Percentiles rank a stretch among this genome's conserved stretches.
These are phyloP conservation scores for Volvox reticuliferus DNA, from an alignment of 139 green algal species.

Conservation along the genomic window DNA sequence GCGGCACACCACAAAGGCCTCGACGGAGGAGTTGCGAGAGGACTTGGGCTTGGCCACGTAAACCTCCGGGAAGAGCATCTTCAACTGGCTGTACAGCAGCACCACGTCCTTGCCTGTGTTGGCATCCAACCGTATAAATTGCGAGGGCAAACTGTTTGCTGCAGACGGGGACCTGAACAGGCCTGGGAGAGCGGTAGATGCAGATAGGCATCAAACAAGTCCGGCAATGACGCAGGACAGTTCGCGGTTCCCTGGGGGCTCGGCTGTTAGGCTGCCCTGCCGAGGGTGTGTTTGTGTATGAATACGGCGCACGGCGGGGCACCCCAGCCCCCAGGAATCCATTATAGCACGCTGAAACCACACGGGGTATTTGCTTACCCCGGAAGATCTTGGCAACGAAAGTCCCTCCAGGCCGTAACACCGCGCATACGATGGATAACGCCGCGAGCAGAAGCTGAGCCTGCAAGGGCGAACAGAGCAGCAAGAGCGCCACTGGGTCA, in stretches of 20 bases:
- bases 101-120: conserved; percentile 85
- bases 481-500: background rate
- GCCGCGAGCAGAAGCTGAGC: conserved; percentile 95
- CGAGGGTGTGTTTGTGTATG: too few relatives aligned
- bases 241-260: too few relatives aligned
- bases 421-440: conserved; percentile 86
- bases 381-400: conserved; percentile 98
- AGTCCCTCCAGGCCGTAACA: conserved; percentile 87
- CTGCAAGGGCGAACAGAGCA: conserved; percentile 50
- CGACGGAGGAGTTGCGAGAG: conserved; percentile 93
- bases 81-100: conserved; percentile 95
- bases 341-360: too few relatives aligned
- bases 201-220: too few relatives aligned
- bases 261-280: too few relatives aligned
- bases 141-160: too few relatives aligned
- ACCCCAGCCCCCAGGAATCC: too few relatives aligned
- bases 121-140: too few relatives aligned
- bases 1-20: conserved; percentile 97
- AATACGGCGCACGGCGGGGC: too few relatives aligned
- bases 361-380: conserved; percentile 16
- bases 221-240: too few relatives aligned
- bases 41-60: conserved; percentile 95
- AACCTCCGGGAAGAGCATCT: conserved; percentile 93
- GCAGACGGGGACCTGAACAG: too few relatives aligned
- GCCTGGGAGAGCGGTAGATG: too few relatives aligned